These are phyloP conservation scores for Phellinidium pouzarii DNA, from an alignment of 1,284 basidiomycete species.

Conservation along the genomic window DNA sequence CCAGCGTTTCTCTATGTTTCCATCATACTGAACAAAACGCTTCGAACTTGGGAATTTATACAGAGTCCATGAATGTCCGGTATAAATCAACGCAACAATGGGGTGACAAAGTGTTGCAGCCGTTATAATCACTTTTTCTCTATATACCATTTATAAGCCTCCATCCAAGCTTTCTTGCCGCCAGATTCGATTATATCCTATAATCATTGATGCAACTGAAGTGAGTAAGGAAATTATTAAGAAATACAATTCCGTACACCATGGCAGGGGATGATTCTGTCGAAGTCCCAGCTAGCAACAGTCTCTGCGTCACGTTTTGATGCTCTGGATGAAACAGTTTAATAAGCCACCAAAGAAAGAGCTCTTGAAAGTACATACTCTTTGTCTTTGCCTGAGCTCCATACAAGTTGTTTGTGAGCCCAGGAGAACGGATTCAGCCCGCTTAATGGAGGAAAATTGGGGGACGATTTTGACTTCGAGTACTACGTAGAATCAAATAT, in stretches of 20 bases:
- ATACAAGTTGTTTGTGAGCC: slow-evolving; percentile 51
- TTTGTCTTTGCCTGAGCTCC: slow-evolving; percentile 49
- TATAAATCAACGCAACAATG: too few relatives aligned
- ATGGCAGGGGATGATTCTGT: slow-evolving; percentile 89
- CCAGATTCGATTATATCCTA: slow-evolving; percentile 52
- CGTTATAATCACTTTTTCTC: background rate
- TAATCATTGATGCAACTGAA: background rate
- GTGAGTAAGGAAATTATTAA: background rate
- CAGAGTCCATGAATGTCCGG: too few relatives aligned
- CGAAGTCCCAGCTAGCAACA: slow-evolving; percentile 81
- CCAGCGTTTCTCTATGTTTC: too few relatives aligned
- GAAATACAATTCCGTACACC: slow-evolving; percentile 46
- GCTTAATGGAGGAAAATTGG: slow-evolving; percentile 40
- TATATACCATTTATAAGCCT: slow-evolving; percentile 29
- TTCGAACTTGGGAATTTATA: too few relatives aligned
- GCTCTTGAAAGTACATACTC: slow-evolving; percentile 37
- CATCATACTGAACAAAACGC: too few relatives aligned
- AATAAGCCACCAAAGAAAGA: background rate
- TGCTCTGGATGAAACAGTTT: slow-evolving; percentile 36
- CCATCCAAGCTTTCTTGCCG: slow-evolving; percentile 66
- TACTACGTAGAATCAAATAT: slow-evolving; percentile 28
- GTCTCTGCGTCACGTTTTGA: slow-evolving; percentile 68
- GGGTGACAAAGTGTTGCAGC: background rate
- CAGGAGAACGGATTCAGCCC: slow-evolving; percentile 52
- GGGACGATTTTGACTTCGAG: slow-evolving; percentile 47